phyloP scores from a whole-genome alignment of 2,329 filamentous ascomycete genomes.

The Apiospora aurea region DNA sequence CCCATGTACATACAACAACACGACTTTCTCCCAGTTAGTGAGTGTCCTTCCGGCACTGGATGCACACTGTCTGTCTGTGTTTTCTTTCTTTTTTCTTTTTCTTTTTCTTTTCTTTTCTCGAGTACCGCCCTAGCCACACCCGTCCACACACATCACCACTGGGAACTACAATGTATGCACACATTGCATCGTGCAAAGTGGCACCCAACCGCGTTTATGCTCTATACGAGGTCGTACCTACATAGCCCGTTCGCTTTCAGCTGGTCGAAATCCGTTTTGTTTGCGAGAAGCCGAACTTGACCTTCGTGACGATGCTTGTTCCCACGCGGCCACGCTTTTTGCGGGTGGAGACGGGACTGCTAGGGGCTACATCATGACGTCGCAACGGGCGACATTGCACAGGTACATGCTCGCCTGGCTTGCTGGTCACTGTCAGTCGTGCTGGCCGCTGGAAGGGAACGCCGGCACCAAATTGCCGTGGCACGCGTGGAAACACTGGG shows the following conservation, averaged over 20 bases:
- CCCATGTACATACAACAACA: background rate
- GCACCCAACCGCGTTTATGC: background rate
- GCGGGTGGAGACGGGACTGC: background rate
- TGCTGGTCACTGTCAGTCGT: background rate
- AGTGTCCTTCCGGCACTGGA: background rate
- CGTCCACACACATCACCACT: background rate
- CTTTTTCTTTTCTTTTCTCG: background rate
- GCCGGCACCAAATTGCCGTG: conserved; percentile 18
- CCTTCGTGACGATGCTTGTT: conserved; percentile 15
- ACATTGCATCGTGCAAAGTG: background rate
- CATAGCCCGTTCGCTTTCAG: background rate
- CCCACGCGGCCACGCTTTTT: background rate
- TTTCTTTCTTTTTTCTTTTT: background rate
- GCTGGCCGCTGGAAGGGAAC: background rate
- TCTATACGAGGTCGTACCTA: conserved; percentile 11
- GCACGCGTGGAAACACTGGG: conserved; percentile 7
- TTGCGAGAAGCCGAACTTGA: background rate
- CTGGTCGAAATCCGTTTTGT: background rate
- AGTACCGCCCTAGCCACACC: conserved; percentile 9
- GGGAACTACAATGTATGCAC: background rate
- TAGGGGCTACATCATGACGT: conserved; percentile 16
- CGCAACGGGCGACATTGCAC: background rate
- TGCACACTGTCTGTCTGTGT: background rate
- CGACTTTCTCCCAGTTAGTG: background rate
- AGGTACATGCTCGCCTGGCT: background rate